Percentiles rank a stretch among this genome's conserved stretches.
Evolutionary conservation across 805 yeast species (phyloP).

Genomic region (Clavispora asparagi): DNA sequence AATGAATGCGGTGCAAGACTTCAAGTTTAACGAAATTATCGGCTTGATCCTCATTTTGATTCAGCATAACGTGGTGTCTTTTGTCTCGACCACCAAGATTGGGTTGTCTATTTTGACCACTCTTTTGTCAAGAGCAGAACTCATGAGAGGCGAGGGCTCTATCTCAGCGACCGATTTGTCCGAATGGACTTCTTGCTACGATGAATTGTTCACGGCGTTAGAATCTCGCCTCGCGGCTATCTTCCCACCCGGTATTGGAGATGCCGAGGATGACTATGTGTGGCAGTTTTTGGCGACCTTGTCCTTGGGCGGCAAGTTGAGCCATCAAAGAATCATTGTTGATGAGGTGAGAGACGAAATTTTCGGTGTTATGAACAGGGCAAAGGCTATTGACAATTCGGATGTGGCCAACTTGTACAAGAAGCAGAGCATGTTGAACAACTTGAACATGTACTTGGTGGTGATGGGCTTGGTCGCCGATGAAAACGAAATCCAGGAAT

Average conservation of each 20-base stretch:
- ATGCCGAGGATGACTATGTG: conserved; percentile 62
- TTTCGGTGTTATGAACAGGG: conserved; percentile 78
- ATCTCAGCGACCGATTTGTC: conserved; percentile 52
- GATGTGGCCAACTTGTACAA: conserved; percentile 40
- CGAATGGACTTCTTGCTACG: conserved; percentile 78
- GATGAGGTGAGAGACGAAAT: conserved; percentile 93
- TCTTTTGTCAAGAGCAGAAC: conserved; percentile 86
- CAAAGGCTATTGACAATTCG: conserved; percentile 56
- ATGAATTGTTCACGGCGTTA: conserved; percentile 69
- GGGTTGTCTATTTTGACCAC: conserved; percentile 87
- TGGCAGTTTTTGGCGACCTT: conserved; percentile 97
- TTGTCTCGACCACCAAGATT: conserved; percentile 66
- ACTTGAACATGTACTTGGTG: conserved; percentile 86
- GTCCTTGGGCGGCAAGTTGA: conserved; percentile 83
- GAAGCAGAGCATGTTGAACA: conserved; percentile 60
- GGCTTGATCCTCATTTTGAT: conserved; percentile 67
- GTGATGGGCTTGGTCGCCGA: conserved; percentile 95
- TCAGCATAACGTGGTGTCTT: conserved; percentile 62
- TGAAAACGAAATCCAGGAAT: conserved; percentile 81
- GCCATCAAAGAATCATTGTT: conserved; percentile 88
- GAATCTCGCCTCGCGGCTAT: conserved; percentile 73
- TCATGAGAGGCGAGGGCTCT: conserved; percentile 77
- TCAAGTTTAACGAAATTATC: conserved; percentile 73
- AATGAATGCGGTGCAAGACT: conserved; percentile 78
- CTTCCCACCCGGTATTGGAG: conserved; percentile 66